Percentiles rank a stretch among this genome's conserved stretches.
Evolutionary conservation across 352 stramenopile species (phyloP).

Genomic region (Stephanocyclus meneghinianus): DNA sequence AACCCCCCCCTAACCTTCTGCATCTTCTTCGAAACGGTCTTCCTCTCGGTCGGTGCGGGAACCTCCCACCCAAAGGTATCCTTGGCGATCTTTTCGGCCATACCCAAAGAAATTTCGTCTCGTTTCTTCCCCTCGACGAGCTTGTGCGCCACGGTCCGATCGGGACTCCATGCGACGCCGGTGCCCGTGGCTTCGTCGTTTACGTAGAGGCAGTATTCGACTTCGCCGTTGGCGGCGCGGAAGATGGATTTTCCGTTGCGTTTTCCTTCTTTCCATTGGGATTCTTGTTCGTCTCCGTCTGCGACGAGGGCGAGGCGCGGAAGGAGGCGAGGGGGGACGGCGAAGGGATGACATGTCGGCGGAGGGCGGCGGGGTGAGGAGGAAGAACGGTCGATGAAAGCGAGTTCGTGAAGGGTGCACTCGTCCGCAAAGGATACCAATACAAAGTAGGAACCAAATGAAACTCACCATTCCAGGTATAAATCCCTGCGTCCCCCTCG

Average conservation of each 20-base stretch:
- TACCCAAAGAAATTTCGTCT: conserved; percentile 20
- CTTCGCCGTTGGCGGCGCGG: conserved; percentile 19
- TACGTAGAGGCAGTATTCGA: conserved; percentile 34
- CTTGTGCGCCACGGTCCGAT: conserved; percentile 3
- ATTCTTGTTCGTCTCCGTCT: conserved; percentile 35
- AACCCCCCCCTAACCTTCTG: conserved; percentile 6
- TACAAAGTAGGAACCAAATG: background rate
- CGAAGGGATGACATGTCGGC: no score
- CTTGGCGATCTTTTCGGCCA: conserved; percentile 23
- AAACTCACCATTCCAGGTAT: conserved; percentile 23
- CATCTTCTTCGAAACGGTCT: background rate
- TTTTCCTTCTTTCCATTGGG: conserved; percentile 10
- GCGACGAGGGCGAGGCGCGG: background rate
- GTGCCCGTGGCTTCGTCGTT: conserved; percentile 13
- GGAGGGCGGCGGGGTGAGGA: no score
- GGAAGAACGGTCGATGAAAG: no score
- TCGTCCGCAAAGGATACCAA: background rate
- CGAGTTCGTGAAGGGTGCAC: background rate
- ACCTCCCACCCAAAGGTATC: conserved; percentile 27
- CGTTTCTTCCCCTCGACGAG: conserved; percentile 13
- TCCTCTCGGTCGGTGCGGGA: conserved; percentile 13
- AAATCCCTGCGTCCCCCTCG: conserved; percentile 12
- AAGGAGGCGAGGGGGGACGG: no score
- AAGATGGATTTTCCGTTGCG: conserved; percentile 29
- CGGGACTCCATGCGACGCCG: conserved; percentile 27